Percentiles rank a stretch among this genome's conserved stretches.
These are phyloP conservation scores for Zea mays DNA, from an alignment of 176 grass and related monocot species.

Conservation along the genomic window DNA sequence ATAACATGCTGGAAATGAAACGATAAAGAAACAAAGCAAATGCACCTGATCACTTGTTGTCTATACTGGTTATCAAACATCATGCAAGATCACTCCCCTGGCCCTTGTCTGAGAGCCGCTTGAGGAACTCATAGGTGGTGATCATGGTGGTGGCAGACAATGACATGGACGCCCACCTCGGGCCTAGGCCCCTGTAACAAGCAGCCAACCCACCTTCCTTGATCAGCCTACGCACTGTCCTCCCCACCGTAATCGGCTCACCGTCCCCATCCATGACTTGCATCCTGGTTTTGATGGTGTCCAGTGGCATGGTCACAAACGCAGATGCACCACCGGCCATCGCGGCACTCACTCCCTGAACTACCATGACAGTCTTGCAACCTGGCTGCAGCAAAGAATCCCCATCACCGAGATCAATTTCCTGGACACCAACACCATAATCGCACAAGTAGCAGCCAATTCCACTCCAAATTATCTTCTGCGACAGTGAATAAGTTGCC, in stretches of 20 bases:
- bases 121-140: conserved; percentile 83
- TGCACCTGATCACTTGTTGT: conserved; percentile 34
- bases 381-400: conserved; percentile 51
- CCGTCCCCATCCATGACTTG: conserved; percentile 71
- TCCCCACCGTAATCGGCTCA: conserved; percentile 47
- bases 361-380: conserved; percentile 64
- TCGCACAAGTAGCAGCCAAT: conserved; percentile 58
- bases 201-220: conserved; percentile 73
- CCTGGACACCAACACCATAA: conserved; percentile 54
- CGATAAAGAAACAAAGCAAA: conserved; percentile 42
- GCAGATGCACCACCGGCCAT: conserved; percentile 61
- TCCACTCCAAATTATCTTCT: conserved; percentile 70
- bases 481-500: conserved; percentile 68
- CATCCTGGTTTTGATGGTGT: conserved; percentile 89
- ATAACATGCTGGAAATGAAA: conserved; percentile 38
- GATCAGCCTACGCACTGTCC: conserved; percentile 55
- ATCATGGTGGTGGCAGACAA: conserved; percentile 83
- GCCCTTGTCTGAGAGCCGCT: conserved; percentile 68
- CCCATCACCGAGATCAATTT: conserved; percentile 39
- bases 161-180: conserved; percentile 86
- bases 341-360: conserved; percentile 66
- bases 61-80: conserved; percentile 39
- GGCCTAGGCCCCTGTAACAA: conserved; percentile 73
- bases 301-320: conserved; percentile 77
- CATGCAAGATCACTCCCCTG: conserved; percentile 40